Evolutionary conservation across 2,329 filamentous ascomycete species (phyloP), one percentile per base, ranked within the genome.

Genomic region (Cercospora sp.): DNA sequence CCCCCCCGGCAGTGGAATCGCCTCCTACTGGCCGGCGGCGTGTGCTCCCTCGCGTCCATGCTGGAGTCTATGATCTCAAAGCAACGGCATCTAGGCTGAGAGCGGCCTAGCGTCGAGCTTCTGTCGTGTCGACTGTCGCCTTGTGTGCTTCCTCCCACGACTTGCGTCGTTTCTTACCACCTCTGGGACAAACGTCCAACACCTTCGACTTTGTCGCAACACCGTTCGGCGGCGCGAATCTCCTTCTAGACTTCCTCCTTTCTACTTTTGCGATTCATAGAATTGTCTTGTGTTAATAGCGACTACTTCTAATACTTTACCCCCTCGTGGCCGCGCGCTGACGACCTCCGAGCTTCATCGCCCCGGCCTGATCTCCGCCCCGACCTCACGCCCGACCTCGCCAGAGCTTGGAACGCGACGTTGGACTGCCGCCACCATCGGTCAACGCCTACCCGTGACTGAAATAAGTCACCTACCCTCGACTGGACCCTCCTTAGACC

Each of bases 221-320:
- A 23, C 33, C 36, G 16, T 28, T 55, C 13, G 30, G 23, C 61
- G 40, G 40, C 61, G 61, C 61, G 58, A 60, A 60, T 61, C 55
- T 53, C 63, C 51, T 64, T 63, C 60, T 67, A 30, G 36, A 59
- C 62, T 60, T 64, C 60, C 59, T 64, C 31, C 63, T 68, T 69
- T 64, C 65, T 58, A 68, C 67, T 55, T 68, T 68, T 63, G 48
- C 51, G 63, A 60, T 66, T 63, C 26, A 59, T 71, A 60, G 31
- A 63, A 66, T 62, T 60, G 59, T 66, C 57, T 64, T 74, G 72
- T 74, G 68, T 74, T 72, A 74, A 55, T 73, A 73, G 57, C 64
- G n/a, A 51, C 68, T 61, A 31, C 36, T 69, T 69, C 61, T 68
- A 68, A 68, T 69, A 33, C 63, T 62, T 59, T 36, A 8, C 23